Evolutionary conservation across 495 filamentous ascomycete genomes (phyloP), one percentile per base, ranked within the genome.

Genomic region (Lindgomyces ingoldianus): DNA sequence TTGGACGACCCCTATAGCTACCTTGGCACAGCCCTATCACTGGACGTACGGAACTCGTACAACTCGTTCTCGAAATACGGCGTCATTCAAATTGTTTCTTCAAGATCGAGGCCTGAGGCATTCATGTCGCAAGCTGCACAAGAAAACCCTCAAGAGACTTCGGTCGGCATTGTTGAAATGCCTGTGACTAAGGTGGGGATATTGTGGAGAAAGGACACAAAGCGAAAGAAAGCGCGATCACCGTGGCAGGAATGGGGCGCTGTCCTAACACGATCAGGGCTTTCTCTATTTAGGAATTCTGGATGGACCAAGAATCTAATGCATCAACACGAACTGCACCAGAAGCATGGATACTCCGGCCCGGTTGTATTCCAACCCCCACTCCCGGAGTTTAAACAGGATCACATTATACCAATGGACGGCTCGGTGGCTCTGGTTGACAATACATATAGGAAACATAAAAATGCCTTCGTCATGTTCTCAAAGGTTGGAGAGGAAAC

Each of bases 181-280:
- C 96, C 95, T 68, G 88, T 98, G 27, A 95, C 93, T 52, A 99
- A 98, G 74, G 93, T 99, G 54, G 94, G 94, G 3, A 76, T 96
- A 14, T 76, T 99, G 33, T 99, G 95, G 94, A 87, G 94, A 16
- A 99, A 99, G 74, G 92, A 96, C 56, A 78, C 84, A 11, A 97
- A 96, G 75, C 96, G 90, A 77, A 97, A 96, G 81, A 91, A 91
- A 74, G 88, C 91, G 0, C 83, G 95, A 33, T 96, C 92, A 0
- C 95, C 94, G 0, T 99, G 94, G 94, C 91, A 96, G 68, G 94
- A 98, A 78, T 99, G 94, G 94, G 94, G 94, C 48, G 93, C 92
- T 30, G 85, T 99, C 47, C 81, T 99, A 21, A 99, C 94, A 4
- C 88, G 92, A 25, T 93, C 94, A 14, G 93, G 97, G 70, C 83